phyloP scores from a whole-genome alignment of 139 green algal species.

The Parachlorella kessleri region DNA sequence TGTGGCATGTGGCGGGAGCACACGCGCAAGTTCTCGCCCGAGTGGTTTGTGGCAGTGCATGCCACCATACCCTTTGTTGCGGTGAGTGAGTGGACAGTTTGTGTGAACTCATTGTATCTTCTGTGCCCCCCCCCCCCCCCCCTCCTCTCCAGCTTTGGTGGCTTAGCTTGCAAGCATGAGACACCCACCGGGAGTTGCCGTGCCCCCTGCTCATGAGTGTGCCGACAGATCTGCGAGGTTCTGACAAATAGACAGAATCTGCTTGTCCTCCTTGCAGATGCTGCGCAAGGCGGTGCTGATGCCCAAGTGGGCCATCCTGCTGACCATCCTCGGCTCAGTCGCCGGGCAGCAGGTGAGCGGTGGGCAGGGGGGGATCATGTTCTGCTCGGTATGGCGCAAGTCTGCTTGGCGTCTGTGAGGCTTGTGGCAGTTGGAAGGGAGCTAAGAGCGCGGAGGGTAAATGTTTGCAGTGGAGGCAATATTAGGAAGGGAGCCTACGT shows the following conservation, averaged over 20 bases:
- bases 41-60: constrained; percentile 90
- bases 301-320: constrained; percentile 74
- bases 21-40: constrained; percentile 80
- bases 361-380: background rate
- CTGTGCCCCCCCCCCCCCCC: too few species aligned
- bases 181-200: too few species aligned
- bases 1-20: constrained; percentile 83
- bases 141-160: too few species aligned
- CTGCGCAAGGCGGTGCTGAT: constrained; percentile 90
- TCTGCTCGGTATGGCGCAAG: background rate
- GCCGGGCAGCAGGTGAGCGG: background rate
- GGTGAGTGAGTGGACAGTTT: too few species aligned
- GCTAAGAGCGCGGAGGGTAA: background rate
- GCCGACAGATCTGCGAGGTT: too few species aligned
- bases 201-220: too few species aligned
- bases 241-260: too few species aligned
- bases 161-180: too few species aligned
- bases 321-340: constrained; percentile 69
- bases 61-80: constrained; percentile 88
- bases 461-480: too few species aligned
- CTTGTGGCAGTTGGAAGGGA: background rate
- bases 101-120: too few species aligned
- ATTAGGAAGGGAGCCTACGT: too few species aligned
- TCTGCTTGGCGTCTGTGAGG: background rate
- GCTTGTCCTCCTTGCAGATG: too few species aligned